Base-by-base conservation (phyloP, 192 early-diverging fungal genomes). In the Glomus cerebriforme region DNA sequence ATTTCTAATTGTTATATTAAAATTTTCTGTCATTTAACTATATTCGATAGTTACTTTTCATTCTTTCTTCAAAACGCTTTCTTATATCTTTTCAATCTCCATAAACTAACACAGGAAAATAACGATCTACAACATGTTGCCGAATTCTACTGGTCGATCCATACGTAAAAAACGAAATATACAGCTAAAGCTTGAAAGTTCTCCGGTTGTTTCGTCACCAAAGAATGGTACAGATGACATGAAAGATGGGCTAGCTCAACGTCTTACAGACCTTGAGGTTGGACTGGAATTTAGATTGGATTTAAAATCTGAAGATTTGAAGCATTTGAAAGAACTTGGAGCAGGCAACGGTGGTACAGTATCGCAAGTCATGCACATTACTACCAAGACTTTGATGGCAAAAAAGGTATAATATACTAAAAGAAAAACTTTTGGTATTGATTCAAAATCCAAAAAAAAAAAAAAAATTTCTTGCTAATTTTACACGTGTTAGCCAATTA, bases 301-400 rank as follows among this genome's bases (percentile, higher is more conserved):
- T 82, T 81, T 96, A 79, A 88, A 92, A 75, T 84, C 88, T 58
- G 94, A 96, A 82, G 97, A 99, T 81, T 86, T 99, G 69, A 85
- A 86, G 39, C 85, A 91, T 0, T 79, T 95, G 22, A 83, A 91
- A 77, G 93, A 96, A 80, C 86, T 99, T 73, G 97, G 97, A 66
- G 90, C 93, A n/a, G 97, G 97, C 4, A 93, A 94, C 79, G 96
- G 96, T 27, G 97, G 97, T 8, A 93, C 94, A 2, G 97, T 99
- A 34, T 89, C 89, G 69, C 90, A 93, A 80, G 96, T 96, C 29
- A 81, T 90, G 78, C 96, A 99, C 81, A 83, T 89, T 68, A 94
- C 95, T n/a, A 96, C 95, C 73, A 88, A 91, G 43, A 94, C 92
- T 45, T 85, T 97, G 54, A 97, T 99, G 95, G 97, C 97, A 10